A percentile compares a stretch with the other conserved stretches of the same genome.
phyloP scores from a whole-genome alignment of 2,329 filamentous ascomycete genomes.

The Fusarium piperis region DNA sequence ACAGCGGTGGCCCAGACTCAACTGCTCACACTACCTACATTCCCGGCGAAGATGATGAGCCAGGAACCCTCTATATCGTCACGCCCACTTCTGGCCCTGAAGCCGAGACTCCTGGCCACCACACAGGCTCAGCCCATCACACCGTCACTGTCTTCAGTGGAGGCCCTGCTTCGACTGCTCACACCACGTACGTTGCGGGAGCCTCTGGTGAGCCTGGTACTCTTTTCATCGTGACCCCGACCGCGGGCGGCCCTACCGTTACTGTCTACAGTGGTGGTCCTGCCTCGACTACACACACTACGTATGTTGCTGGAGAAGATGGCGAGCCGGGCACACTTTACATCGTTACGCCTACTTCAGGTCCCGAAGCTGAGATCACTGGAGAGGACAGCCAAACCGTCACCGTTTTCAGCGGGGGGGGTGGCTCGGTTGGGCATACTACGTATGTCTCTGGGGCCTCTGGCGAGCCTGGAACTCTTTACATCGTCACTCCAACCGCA shows the following conservation, averaged over 20 bases:
- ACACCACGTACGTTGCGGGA: background rate
- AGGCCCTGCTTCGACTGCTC: background rate
- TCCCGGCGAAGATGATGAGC: background rate
- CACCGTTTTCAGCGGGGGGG: background rate
- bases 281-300: background rate
- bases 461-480: background rate
- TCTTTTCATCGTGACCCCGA: background rate
- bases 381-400: background rate
- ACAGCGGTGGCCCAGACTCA: background rate
- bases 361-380: background rate
- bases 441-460: background rate
- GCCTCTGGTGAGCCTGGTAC: background rate
- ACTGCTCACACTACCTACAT: background rate
- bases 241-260: background rate
- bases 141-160: background rate
- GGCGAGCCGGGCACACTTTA: background rate
- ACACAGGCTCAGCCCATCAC: background rate
- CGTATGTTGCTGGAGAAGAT: background rate
- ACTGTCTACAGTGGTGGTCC: background rate
- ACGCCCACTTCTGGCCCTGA: constrained; percentile 1
- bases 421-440: background rate
- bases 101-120: background rate
- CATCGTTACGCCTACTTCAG: background rate
- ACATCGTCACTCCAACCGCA: background rate
- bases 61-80: constrained; percentile 6